Conservation (phyloP, 2,329 filamentous ascomycete genomes). For the Sphaerostilbella broomeana region DNA sequence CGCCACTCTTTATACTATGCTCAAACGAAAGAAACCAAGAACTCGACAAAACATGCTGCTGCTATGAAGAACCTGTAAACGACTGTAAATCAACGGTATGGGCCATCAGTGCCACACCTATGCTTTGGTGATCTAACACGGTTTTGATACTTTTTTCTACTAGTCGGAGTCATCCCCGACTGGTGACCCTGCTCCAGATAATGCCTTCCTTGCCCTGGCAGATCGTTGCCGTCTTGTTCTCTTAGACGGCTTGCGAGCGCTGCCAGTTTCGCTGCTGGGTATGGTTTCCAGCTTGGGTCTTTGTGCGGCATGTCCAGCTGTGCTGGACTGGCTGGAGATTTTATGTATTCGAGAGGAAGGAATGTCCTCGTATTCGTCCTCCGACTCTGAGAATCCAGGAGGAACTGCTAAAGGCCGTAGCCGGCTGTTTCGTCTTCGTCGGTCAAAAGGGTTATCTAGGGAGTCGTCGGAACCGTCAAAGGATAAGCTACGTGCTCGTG, state of each 20-base stretch:
- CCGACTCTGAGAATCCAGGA: conserved; percentile 26
- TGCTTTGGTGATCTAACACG: too few species aligned
- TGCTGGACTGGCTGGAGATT: conserved; percentile 22
- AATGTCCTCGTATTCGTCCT: conserved; percentile 27
- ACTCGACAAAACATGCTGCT: too few species aligned
- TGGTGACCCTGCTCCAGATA: conserved; percentile 29
- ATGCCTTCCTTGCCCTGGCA: conserved; percentile 22
- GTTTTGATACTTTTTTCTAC: too few species aligned
- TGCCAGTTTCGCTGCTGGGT: conserved; percentile 32
- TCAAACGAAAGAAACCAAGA: not conserved
- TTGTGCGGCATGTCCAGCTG: conserved; percentile 30
- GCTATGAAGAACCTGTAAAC: too few species aligned
- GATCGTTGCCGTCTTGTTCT: conserved; percentile 24
- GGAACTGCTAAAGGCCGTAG: conserved; percentile 24
- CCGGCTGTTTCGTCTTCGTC: conserved; percentile 21
- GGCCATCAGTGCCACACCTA: too few species aligned
- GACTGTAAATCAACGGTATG: too few species aligned
- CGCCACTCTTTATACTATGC: conserved; percentile 1
- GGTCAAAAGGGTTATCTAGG: conserved; percentile 24
- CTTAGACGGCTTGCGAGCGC: conserved; percentile 23
- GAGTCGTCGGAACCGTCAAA: conserved; percentile 32
- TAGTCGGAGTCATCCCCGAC: conserved; percentile 34
- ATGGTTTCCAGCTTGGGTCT: conserved; percentile 43
- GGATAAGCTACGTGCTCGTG: conserved; percentile 32
- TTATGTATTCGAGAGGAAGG: conserved; percentile 21